Percentiles rank a stretch among this genome's conserved stretches.
Evolutionary conservation across 805 yeast species (phyloP).

Genomic region (Brettanomyces custersianus): DNA sequence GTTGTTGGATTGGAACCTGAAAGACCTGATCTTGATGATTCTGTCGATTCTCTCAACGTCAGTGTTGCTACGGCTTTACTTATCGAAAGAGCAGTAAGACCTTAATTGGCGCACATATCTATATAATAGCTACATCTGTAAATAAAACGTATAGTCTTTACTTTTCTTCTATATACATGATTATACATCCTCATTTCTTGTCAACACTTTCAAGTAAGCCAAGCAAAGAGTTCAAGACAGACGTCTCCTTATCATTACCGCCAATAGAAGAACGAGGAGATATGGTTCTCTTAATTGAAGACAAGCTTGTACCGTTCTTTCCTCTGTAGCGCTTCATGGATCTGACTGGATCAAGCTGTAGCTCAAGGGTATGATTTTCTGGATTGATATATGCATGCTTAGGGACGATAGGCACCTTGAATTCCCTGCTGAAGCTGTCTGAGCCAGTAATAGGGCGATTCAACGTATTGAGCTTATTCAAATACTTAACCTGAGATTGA

Average conservation of each 20-base stretch:
- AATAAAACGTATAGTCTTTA: neutral
- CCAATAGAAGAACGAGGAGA: slow-evolving; percentile 16
- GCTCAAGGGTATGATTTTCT: slow-evolving; percentile 14
- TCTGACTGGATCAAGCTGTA: slow-evolving; percentile 19
- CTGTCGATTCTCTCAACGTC: slow-evolving; percentile 77
- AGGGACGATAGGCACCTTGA: slow-evolving; percentile 20
- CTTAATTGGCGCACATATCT: neutral
- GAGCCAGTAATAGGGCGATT: slow-evolving; percentile 17
- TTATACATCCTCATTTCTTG: slow-evolving; percentile 7
- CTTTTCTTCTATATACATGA: slow-evolving; percentile 1
- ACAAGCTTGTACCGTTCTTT: slow-evolving; percentile 4
- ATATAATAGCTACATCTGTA: neutral
- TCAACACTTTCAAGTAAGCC: slow-evolving; percentile 15
- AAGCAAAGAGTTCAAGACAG: slow-evolving; percentile 15
- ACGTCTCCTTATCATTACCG: slow-evolving; percentile 13
- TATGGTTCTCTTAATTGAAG: slow-evolving; percentile 8
- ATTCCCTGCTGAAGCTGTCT: slow-evolving; percentile 21
- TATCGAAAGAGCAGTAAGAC: slow-evolving; percentile 22
- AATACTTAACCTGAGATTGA: slow-evolving; percentile 17
- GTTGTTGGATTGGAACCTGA: slow-evolving; percentile 31
- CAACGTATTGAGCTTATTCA: slow-evolving; percentile 10
- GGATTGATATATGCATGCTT: slow-evolving; percentile 18
- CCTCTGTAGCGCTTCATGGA: slow-evolving; percentile 4
- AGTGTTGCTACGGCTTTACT: slow-evolving; percentile 81
- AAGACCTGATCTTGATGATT: slow-evolving; percentile 18